Percentiles rank a stretch among this genome's conserved stretches.
These are phyloP conservation scores for Cantharellus cinnabarinus DNA, from an alignment of 768 basidiomycete species.

Conservation along the genomic window DNA sequence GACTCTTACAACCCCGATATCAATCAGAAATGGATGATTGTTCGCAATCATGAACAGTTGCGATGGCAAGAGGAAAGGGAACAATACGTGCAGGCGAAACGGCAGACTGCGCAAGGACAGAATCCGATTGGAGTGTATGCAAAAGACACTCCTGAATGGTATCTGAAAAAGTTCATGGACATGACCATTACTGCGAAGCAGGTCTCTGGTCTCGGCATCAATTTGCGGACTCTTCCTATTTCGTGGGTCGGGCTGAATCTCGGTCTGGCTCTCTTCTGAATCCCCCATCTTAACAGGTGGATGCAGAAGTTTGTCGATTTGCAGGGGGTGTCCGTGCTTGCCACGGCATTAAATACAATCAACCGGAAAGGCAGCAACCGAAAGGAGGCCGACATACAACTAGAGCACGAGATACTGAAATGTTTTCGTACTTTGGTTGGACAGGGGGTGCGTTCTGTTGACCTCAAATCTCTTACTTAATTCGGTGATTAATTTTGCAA, in stretches of 20 bases:
- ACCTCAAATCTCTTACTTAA: slow-evolving; percentile 8
- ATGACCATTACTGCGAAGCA: slow-evolving; percentile 67
- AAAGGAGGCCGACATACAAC: slow-evolving; percentile 37
- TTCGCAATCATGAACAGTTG: slow-evolving; percentile 62
- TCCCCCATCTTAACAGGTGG: slow-evolving; percentile 35
- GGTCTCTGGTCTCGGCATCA: slow-evolving; percentile 54
- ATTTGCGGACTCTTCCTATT: slow-evolving; percentile 58
- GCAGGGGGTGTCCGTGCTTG: slow-evolving; percentile 70
- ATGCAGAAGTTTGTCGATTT: slow-evolving; percentile 52
- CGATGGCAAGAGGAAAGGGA: slow-evolving; percentile 55
- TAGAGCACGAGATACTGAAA: slow-evolving; percentile 81
- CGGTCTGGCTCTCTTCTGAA: not conserved
- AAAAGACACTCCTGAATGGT: slow-evolving; percentile 77
- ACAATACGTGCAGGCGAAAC: slow-evolving; percentile 23
- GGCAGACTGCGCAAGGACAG: slow-evolving; percentile 33
- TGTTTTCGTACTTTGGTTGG: slow-evolving; percentile 73
- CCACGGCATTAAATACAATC: slow-evolving; percentile 53
- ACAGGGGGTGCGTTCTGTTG: slow-evolving; percentile 24
- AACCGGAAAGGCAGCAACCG: slow-evolving; percentile 42
- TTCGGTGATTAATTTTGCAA: not conserved
- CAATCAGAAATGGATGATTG: slow-evolving; percentile 84
- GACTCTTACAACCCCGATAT: slow-evolving; percentile 39
- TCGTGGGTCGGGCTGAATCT: slow-evolving; percentile 28
- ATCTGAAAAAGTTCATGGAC: slow-evolving; percentile 77
- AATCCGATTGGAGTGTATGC: slow-evolving; percentile 23